A percentile compares a stretch with the other conserved stretches of the same genome.
phyloP scores from a whole-genome alignment of 1,284 basidiomycete species.

The Erythrobasidium hasegawianum region DNA sequence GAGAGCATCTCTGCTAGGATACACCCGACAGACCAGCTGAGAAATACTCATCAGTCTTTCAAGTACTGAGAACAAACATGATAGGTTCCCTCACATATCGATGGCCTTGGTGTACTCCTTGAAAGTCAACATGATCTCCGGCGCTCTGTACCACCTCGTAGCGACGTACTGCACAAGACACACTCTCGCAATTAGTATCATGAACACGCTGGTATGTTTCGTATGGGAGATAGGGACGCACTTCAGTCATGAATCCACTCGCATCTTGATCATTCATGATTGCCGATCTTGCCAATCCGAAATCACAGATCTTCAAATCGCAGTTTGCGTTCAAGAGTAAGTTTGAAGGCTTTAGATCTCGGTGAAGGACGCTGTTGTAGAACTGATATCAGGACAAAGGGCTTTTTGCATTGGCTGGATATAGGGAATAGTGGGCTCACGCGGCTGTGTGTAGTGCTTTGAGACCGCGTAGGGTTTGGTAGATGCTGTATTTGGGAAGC shows the following conservation, averaged over 20 bases:
- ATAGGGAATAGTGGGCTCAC: constrained; percentile 52
- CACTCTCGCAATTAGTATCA: too few species aligned
- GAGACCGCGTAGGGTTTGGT: constrained; percentile 83
- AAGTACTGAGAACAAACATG: not conserved
- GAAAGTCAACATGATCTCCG: constrained; percentile 84
- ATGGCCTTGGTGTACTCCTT: constrained; percentile 94
- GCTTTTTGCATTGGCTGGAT: not conserved
- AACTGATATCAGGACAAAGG: not conserved
- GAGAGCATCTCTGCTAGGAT: constrained; percentile 86
- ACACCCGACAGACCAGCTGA: constrained; percentile 40
- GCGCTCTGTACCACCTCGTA: constrained; percentile 84
- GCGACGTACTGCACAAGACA: constrained; percentile 42
- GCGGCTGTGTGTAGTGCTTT: constrained; percentile 85
- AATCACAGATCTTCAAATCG: constrained; percentile 64
- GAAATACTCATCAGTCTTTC: not conserved
- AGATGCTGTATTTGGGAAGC: constrained; percentile 66
- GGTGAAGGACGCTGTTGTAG: constrained; percentile 67
- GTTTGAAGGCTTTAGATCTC: constrained; percentile 93
- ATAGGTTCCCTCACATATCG: constrained; percentile 56
- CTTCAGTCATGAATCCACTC: constrained; percentile 47
- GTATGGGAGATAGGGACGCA: not conserved
- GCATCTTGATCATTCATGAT: constrained; percentile 42
- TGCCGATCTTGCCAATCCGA: constrained; percentile 43
- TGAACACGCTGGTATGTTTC: not conserved
- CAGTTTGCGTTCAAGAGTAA: constrained; percentile 93